Conservation (phyloP, 768 basidiomycete genomes). For the Amanita rimosa region DNA sequence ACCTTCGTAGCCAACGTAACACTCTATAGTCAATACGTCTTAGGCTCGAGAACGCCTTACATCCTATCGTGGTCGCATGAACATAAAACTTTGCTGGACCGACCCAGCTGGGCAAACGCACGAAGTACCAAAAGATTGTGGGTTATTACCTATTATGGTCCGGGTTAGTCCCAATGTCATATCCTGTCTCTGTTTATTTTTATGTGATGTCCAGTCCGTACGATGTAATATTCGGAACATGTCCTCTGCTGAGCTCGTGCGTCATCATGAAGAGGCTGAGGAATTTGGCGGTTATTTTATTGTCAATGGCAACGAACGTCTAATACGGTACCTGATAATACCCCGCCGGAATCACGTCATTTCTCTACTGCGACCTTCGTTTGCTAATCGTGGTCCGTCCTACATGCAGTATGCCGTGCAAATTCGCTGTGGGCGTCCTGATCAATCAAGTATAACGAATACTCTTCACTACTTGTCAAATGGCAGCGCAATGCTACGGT, state of each 20-base stretch:
- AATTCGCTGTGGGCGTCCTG: slow-evolving; percentile 88
- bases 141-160: slow-evolving; percentile 93
- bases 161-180: slow-evolving; percentile 48
- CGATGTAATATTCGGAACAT: slow-evolving; percentile 86
- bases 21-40: not conserved
- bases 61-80: slow-evolving; percentile 88
- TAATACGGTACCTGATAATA: slow-evolving; percentile 94
- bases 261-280: slow-evolving; percentile 90
- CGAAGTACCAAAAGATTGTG: slow-evolving; percentile 76
- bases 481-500: slow-evolving; percentile 93
- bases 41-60: slow-evolving; percentile 90
- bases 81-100: slow-evolving; percentile 76
- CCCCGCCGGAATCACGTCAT: slow-evolving; percentile 95
- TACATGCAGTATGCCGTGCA: slow-evolving; percentile 93
- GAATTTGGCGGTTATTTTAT: slow-evolving; percentile 99
- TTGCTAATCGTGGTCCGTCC: slow-evolving; percentile 85
- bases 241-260: slow-evolving; percentile 78
- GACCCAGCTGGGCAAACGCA: slow-evolving; percentile 60
- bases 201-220: slow-evolving; percentile 48
- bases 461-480: slow-evolving; percentile 96
- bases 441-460: slow-evolving; percentile 91
- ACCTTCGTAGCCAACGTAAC: not conserved
- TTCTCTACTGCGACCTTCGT: slow-evolving; percentile 83
- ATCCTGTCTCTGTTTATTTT: not conserved
- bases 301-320: slow-evolving; percentile 97